phyloP scores from a whole-genome alignment of 768 basidiomycete genomes.

The Gelatoporia subvermispora region DNA sequence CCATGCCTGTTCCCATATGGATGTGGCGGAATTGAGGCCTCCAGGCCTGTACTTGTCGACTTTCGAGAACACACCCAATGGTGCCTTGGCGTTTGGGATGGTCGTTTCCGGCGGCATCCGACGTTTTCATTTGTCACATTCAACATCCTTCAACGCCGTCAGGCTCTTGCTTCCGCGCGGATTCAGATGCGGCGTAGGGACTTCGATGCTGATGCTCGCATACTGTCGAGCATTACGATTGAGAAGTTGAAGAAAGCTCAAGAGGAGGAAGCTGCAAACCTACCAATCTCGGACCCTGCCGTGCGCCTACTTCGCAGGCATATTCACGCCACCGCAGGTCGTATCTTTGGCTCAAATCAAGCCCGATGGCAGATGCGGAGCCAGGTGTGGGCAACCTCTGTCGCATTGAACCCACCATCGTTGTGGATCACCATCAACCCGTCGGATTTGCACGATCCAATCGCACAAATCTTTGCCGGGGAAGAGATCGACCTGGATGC shows the following conservation, averaged over 20 bases:
- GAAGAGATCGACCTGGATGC: constrained; percentile 38
- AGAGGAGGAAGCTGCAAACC: constrained; percentile 25
- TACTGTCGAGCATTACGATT: constrained; percentile 22
- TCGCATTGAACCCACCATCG: constrained; percentile 25
- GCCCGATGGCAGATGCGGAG: constrained; percentile 15
- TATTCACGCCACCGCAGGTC: constrained; percentile 10
- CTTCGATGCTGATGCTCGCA: constrained; percentile 18
- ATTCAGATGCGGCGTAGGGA: constrained; percentile 28
- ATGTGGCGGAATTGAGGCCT: constrained; percentile 16
- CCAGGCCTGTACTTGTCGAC: neutral
- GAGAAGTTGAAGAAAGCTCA: constrained; percentile 28
- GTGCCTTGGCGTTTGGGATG: constrained; percentile 25
- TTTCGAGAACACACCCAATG: constrained; percentile 25
- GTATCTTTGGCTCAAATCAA: constrained; percentile 16
- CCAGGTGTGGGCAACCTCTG: constrained; percentile 33
- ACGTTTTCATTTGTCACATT: constrained; percentile 29
- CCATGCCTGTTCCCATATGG: constrained; percentile 21
- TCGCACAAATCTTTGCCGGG: constrained; percentile 40
- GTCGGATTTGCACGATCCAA: constrained; percentile 35
- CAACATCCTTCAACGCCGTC: constrained; percentile 24
- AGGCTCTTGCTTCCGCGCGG: constrained; percentile 22
- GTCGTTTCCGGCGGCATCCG: constrained; percentile 27
- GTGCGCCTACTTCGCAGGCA: constrained; percentile 9
- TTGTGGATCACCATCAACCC: constrained; percentile 45
- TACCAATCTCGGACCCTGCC: constrained; percentile 7